Base-by-base conservation (phyloP, 495 filamentous ascomycete genomes). In the Hypoxylon crocopeplum region DNA sequence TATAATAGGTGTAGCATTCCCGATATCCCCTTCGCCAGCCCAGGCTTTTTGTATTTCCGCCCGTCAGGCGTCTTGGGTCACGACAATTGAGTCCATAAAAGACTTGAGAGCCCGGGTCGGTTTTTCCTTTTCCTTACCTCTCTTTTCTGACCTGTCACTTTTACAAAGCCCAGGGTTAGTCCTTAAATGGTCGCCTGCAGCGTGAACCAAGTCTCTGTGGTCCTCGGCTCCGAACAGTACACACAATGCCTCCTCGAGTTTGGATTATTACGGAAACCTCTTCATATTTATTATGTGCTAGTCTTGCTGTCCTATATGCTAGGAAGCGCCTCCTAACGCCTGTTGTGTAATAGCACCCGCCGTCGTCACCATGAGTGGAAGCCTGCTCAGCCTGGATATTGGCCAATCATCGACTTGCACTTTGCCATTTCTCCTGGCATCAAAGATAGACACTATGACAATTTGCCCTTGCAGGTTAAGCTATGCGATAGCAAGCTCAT, bases 101-200 rank as follows among this genome's bases (percentile, higher is more conserved):
- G 27, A 20, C 5, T 38, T 29, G 44, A 38, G 42, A 33, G 16
- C 21, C 15, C 38, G 29, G 37, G 20, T 55, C 30, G 30, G 17
- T 37, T 11, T 13, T 37, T 51, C 34, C 29, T 38, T 37, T 37
- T 13, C 20, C 36, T 21, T 57, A n/a, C n/a, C 16, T 44, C 13
- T 38, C 20, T 50, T 62, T 62, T 56, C 49, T 56, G 59, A 62
- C 47, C 39, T 62, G 47, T 62, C 59, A 62, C 22, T 56, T 60
- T 58, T 51, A 10, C n/a, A 27, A 17, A 19, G 21, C 24, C 34
- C 52, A 56, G 39, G 50, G 52, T 62, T 62, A 45, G 47, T 62
- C 52, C 59, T 32, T 40, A 56, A 62, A 56, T 56, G 59, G 59
- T n/a, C 59, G 34, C 33, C 40, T 62, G 59, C 59, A 62, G 52